These are phyloP conservation scores for Nakaseomyces sp. DNA, from an alignment of 1,139 yeast genomes.

Conservation along the genomic window DNA sequence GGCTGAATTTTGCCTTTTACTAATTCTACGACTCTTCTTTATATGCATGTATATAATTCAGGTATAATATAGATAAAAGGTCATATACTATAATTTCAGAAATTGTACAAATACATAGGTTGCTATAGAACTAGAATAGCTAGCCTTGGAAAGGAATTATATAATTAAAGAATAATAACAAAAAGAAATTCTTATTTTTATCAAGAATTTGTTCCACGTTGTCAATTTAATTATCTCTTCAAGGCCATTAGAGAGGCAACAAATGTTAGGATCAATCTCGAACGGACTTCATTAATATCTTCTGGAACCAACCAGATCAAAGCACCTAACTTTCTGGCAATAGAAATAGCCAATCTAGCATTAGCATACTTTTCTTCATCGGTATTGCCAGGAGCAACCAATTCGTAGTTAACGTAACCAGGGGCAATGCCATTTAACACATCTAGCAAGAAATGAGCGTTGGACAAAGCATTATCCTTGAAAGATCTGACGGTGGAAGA, in stretches of 20 bases:
- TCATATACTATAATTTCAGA: neutral
- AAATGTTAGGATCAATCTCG: constrained; percentile 86
- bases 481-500: constrained; percentile 64
- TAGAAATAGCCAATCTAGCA: constrained; percentile 93
- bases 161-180: neutral
- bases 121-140: neutral
- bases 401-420: constrained; percentile 92
- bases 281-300: constrained; percentile 92
- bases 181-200: neutral
- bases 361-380: constrained; percentile 88
- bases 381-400: constrained; percentile 67
- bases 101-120: constrained; percentile 1
- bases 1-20: no score
- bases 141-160: neutral
- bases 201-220: no score
- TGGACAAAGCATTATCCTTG: constrained; percentile 67
- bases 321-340: constrained; percentile 96
- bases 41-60: no score
- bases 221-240: constrained; percentile 12
- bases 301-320: constrained; percentile 99
- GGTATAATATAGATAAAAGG: no score
- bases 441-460: constrained; percentile 77
- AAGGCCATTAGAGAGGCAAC: constrained; percentile 89
- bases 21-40: no score
- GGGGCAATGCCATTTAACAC: constrained; percentile 90